phyloP scores from a whole-genome alignment of 139 green algal species.

The Edaphochlamys debaryana region DNA sequence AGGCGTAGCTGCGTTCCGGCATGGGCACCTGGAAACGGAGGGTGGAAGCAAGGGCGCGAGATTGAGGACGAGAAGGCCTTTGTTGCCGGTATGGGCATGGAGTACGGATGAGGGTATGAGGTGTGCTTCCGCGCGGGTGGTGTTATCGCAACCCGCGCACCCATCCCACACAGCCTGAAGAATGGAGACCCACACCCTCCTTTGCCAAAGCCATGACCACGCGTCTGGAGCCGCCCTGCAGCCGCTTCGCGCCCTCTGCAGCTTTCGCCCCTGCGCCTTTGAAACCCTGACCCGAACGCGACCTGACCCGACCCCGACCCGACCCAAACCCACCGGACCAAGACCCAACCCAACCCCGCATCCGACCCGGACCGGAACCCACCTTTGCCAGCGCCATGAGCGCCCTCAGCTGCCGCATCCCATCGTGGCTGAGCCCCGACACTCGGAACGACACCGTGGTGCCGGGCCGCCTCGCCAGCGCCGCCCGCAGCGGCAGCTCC shows the following conservation, averaged over 20 bases:
- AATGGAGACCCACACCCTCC: no score
- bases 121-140: no score
- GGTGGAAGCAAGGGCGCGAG: neutral
- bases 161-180: no score
- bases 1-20: constrained; percentile 32
- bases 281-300: no score
- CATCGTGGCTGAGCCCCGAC: constrained; percentile 28
- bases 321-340: neutral
- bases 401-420: constrained; percentile 32
- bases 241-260: no score
- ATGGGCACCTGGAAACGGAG: constrained; percentile 18
- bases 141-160: no score
- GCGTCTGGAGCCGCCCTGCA: no score
- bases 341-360: neutral
- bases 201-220: no score
- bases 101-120: no score
- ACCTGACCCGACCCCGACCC: neutral
- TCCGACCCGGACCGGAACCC: no score
- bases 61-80: no score
- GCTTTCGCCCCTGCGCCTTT: no score
- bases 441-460: constrained; percentile 39
- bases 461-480: constrained; percentile 17
- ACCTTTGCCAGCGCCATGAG: constrained; percentile 33
- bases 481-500: constrained; percentile 18
- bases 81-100: neutral